Conservation (phyloP, 371 early-diverging fungal species). For the Basidiobolus heterosporus region DNA sequence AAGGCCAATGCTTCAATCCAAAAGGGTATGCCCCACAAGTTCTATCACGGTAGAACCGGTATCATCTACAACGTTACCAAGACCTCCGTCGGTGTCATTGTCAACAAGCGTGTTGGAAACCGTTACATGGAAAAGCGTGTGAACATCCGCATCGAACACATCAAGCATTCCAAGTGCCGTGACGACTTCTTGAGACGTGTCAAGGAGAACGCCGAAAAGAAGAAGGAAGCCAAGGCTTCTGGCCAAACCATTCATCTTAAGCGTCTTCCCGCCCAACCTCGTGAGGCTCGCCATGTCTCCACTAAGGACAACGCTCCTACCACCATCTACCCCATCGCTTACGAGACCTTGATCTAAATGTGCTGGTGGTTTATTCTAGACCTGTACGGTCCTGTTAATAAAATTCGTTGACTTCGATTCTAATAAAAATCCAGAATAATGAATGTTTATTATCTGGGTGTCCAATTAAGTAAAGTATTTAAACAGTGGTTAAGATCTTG, state of each 20-base stretch:
- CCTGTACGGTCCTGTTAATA: no score
- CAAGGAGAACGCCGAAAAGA: conserved; percentile 79
- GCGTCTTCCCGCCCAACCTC: conserved; percentile 86
- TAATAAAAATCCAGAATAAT: no score
- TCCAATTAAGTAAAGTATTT: no score
- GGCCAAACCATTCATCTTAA: conserved; percentile 58
- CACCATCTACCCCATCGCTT: conserved; percentile 85
- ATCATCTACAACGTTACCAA: conserved; percentile 98
- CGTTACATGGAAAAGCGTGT: conserved; percentile 97
- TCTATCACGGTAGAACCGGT: conserved; percentile 98
- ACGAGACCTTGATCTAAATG: conserved; percentile 49
- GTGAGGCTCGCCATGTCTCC: conserved; percentile 77
- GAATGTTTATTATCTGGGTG: no score
- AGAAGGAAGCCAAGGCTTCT: conserved; percentile 41
- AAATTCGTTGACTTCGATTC: no score
- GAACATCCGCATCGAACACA: conserved; percentile 97
- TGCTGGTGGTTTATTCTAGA: no score
- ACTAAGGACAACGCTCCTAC: conserved; percentile 76
- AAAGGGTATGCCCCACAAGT: conserved; percentile 99
- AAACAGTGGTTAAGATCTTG: no score
- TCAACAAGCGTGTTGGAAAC: conserved; percentile 96
- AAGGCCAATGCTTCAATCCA: conserved; percentile 94
- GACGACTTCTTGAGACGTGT: conserved; percentile 95
- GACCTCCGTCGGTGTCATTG: conserved; percentile 93
- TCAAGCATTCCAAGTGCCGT: conserved; percentile 99